phyloP scores from a whole-genome alignment of 2,329 filamentous ascomycete species.

The Aspergillus sclerotialis region DNA sequence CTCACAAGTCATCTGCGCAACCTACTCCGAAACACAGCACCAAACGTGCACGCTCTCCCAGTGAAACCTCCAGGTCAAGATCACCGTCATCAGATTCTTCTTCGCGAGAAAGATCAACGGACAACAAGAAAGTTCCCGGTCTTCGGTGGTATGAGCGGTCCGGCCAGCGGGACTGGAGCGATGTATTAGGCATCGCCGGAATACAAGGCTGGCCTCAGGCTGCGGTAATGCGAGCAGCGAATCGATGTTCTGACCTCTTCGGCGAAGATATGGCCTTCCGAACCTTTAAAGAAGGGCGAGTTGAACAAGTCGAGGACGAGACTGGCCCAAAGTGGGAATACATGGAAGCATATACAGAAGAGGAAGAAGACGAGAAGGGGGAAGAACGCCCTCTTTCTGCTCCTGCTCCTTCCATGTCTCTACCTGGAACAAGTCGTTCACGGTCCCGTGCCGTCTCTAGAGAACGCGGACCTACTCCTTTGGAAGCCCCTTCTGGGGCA shows the following conservation, averaged over 20 bases:
- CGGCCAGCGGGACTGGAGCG: constrained; percentile 69
- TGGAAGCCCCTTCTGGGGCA: constrained; percentile 6
- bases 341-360: constrained; percentile 30
- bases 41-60: constrained; percentile 4
- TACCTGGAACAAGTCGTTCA: constrained; percentile 2
- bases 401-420: constrained; percentile 2
- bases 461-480: constrained; percentile 7
- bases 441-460: constrained; percentile 8
- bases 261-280: constrained; percentile 62
- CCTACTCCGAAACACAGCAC: constrained; percentile 3
- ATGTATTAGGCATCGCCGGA: constrained; percentile 72
- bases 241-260: constrained; percentile 71
- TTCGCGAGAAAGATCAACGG: constrained; percentile 10
- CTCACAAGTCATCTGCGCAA: constrained; percentile 9
- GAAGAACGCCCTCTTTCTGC: too few relatives aligned
- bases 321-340: constrained; percentile 18
- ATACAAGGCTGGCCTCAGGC: constrained; percentile 61
- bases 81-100: constrained; percentile 7
- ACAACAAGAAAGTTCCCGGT: constrained; percentile 6
- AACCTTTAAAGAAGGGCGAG: constrained; percentile 42
- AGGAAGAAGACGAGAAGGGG: constrained; percentile 14
- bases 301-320: constrained; percentile 13
- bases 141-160: constrained; percentile 13
- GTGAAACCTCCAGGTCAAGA: constrained; percentile 3
- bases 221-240: constrained; percentile 61